These are phyloP conservation scores for Apiospora aurea DNA, from an alignment of 2,329 filamentous ascomycete genomes.

Conservation along the genomic window DNA sequence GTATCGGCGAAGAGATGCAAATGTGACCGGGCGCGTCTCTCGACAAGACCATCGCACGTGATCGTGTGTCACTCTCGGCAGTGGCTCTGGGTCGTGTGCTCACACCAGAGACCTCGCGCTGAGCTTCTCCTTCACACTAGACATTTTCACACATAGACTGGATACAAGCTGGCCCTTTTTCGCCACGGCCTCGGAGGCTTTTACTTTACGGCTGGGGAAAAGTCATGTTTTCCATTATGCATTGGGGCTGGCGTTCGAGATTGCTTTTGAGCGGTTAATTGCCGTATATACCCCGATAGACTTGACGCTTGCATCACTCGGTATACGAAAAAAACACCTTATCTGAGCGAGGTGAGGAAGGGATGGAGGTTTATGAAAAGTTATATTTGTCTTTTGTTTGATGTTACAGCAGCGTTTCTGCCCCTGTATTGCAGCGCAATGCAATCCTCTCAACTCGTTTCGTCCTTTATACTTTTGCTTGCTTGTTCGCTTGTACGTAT, in stretches of 20 bases:
- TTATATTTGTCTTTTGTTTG: background rate
- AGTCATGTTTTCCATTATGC: constrained; percentile 27
- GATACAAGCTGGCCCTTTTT: constrained; percentile 25
- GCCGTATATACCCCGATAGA: constrained; percentile 24
- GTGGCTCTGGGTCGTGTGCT: background rate
- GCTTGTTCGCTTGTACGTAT: background rate
- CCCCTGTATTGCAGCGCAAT: background rate
- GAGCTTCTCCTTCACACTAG: constrained; percentile 25
- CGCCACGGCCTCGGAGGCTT: constrained; percentile 12
- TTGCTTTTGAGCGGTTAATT: constrained; percentile 19
- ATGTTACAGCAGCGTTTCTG: background rate
- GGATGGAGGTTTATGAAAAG: constrained; percentile 19
- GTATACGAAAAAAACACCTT: constrained; percentile 22
- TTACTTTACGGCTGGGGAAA: constrained; percentile 25
- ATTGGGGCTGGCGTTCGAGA: constrained; percentile 28
- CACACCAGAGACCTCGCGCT: background rate
- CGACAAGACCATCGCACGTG: constrained; percentile 22
- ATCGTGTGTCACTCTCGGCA: constrained; percentile 8
- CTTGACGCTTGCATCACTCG: constrained; percentile 22
- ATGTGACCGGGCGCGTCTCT: constrained; percentile 35
- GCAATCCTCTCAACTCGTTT: constrained; percentile 11
- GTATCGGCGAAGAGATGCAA: constrained; percentile 61
- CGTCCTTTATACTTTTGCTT: background rate
- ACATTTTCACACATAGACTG: constrained; percentile 30
- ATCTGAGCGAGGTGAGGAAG: constrained; percentile 13